Evolutionary conservation across 2,329 filamentous ascomycete species (phyloP), one percentile per base, ranked within the genome.

Genomic region (Clonostachys chloroleuca): DNA sequence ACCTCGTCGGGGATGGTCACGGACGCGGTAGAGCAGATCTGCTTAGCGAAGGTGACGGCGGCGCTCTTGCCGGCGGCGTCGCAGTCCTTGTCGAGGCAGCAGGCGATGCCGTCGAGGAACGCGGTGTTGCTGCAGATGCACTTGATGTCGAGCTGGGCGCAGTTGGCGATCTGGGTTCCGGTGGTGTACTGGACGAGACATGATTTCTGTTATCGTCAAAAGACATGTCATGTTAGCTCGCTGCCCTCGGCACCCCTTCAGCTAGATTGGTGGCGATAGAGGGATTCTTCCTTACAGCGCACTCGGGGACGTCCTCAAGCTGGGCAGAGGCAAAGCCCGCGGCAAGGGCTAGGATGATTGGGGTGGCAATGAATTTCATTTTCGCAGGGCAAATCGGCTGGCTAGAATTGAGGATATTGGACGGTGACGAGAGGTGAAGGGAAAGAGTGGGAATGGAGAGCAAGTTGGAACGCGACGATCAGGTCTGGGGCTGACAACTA

Each of bases 71-170:
- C 66, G 5, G 53, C 44, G 10, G 51, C 40, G 52, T 60, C 54
- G 58, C 70, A 73, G 41, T 51, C 52, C 34, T 57, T 55, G 40
- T 56, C 55, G 44, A 73, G 59, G 53, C 70, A 73, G 63, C 70
- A 73, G 45, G 69, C 66, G 43, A 73, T 69, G 51, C 53, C 54
- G 51, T 55, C 51, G 47, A 73, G 59, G 62, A 73, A 72, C 40
- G 60, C 47, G 42, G 54, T 43, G 61, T 70, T 70, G 56, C 54
- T 57, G 63, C 70, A 73, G 56, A 73, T 61, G 58, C 70, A 73
- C 46, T 52, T 56, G 49, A 69, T 58, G 59, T 72, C 66, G 55
- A 67, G 52, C 41, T 57, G 50, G 30, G 54, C 56, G 58, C 70
- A 73, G 52, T 63, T 67, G 44, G 59, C 67, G 46, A 73, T 66